phyloP scores from a whole-genome alignment of 345 rosid species.

The Triadica sebifera region DNA sequence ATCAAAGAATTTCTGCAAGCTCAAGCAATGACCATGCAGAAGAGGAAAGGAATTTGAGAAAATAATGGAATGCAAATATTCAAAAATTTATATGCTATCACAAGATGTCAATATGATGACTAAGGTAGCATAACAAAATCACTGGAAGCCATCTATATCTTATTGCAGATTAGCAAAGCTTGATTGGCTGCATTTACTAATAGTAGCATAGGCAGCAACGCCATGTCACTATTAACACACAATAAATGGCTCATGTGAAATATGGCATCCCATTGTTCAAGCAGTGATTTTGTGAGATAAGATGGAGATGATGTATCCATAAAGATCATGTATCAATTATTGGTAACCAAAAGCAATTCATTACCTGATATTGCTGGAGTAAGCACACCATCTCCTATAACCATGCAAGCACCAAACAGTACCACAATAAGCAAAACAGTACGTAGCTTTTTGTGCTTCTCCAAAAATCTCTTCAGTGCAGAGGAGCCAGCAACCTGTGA shows the following conservation, averaged over 20 bases:
- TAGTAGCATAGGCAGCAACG: neutral
- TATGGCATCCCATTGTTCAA: neutral
- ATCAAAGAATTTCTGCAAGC: neutral
- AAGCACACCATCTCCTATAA: conserved; percentile 87
- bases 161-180: neutral
- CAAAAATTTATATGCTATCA: conserved; percentile 4
- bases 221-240: neutral
- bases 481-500: conserved; percentile 43
- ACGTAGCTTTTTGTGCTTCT: conserved; percentile 70
- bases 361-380: conserved; percentile 89
- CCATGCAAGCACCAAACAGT: conserved; percentile 80
- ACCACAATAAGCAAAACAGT: conserved; percentile 73
- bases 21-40: neutral
- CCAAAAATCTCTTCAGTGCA: conserved; percentile 61
- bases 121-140: neutral
- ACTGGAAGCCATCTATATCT: neutral
- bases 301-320: neutral
- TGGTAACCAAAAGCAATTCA: neutral
- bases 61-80: neutral
- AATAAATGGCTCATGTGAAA: neutral
- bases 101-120: neutral
- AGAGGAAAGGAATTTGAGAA: neutral
- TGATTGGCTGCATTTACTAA: neutral
- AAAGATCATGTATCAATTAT: neutral
- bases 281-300: neutral